These are phyloP conservation scores for Poa annua DNA, from an alignment of 176 grass and related monocot genomes.

Conservation along the genomic window DNA sequence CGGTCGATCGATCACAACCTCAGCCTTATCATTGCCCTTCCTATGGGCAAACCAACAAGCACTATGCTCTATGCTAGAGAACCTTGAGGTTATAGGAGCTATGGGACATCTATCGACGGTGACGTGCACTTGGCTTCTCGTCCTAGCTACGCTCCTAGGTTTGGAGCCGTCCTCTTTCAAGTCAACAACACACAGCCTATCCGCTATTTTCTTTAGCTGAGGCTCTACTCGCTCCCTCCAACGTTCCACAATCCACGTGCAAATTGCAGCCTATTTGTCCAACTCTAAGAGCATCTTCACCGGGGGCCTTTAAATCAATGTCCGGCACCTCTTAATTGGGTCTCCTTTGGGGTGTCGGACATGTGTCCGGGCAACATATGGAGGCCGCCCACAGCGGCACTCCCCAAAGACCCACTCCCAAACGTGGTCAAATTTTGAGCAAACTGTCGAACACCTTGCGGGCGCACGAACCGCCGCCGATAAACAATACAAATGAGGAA, in stretches of 20 bases:
- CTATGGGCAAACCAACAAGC: neutral
- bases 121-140: neutral
- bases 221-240: neutral
- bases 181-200: neutral
- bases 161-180: neutral
- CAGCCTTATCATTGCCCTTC: conserved; percentile 14
- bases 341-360: too few relatives aligned
- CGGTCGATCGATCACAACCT: neutral
- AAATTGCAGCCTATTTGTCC: neutral
- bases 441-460: too few relatives aligned
- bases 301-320: too few relatives aligned
- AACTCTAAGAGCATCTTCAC: too few relatives aligned
- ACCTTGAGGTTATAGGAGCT: conserved; percentile 5
- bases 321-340: too few relatives aligned
- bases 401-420: too few relatives aligned
- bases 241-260: neutral
- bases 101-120: neutral
- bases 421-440: too few relatives aligned
- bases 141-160: neutral
- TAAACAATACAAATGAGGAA: too few relatives aligned
- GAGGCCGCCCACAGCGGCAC: too few relatives aligned
- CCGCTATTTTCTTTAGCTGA: neutral
- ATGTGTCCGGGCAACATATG: too few relatives aligned
- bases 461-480: too few relatives aligned
- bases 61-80: conserved; percentile 11